Evolutionary conservation across 768 basidiomycete species (phyloP).

Genomic region (Saitozyma sp.): DNA sequence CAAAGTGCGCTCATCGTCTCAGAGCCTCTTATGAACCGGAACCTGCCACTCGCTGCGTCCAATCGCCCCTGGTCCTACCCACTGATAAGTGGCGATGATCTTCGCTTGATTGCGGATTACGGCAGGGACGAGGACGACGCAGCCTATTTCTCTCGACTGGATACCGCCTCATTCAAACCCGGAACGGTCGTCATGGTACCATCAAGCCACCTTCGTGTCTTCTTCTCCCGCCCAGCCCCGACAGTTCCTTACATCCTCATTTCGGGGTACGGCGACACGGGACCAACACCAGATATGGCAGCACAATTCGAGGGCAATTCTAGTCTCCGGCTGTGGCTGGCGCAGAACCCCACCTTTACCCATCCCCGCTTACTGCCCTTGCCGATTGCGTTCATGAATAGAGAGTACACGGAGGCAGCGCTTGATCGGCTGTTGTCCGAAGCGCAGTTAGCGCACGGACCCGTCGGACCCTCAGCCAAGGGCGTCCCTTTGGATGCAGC

Average conservation of each 20-base stretch:
- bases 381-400: not conserved
- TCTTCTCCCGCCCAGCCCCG: not conserved
- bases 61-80: not conserved
- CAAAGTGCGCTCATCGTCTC: not conserved
- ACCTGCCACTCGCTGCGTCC: not conserved
- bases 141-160: not conserved
- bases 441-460: not conserved
- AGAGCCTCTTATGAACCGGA: not conserved
- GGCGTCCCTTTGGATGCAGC: not conserved
- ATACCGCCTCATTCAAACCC: not conserved
- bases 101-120: constrained; percentile 5
- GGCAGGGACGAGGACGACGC: not conserved
- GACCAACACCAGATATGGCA: not conserved
- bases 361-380: not conserved
- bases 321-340: not conserved
- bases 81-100: not conserved
- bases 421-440: not conserved
- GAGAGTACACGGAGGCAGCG: not conserved
- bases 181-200: not conserved
- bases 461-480: not conserved
- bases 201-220: not conserved
- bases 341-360: constrained; percentile 1
- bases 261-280: not conserved
- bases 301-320: not conserved
- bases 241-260: constrained; percentile 4